A percentile compares a stretch with the other conserved stretches of the same genome.
Conservation (phyloP, 164 flowering plant genomes). For the Vitis rupestris region DNA sequence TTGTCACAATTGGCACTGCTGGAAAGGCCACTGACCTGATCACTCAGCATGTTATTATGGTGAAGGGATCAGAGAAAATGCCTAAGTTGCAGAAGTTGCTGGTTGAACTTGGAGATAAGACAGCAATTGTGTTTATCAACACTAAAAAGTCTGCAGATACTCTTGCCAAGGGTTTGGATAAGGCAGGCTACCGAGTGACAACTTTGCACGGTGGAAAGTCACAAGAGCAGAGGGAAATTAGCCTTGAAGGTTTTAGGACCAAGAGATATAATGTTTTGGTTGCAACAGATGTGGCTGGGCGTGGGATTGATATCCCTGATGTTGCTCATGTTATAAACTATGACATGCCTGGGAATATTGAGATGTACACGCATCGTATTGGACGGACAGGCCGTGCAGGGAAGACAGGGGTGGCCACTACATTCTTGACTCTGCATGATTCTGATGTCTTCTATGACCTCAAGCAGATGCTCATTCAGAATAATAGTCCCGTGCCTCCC, state of each 20-base stretch:
- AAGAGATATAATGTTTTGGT: constrained; percentile 89
- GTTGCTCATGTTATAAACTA: constrained; percentile 86
- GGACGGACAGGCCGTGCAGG: constrained; percentile 98
- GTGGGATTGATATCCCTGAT: constrained; percentile 96
- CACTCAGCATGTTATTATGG: constrained; percentile 73
- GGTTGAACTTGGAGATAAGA: constrained; percentile 82
- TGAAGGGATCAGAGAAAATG: constrained; percentile 76
- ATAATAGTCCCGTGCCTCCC: constrained; percentile 86
- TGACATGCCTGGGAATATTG: constrained; percentile 85
- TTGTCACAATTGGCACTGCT: constrained; percentile 88
- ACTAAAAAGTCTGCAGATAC: constrained; percentile 76
- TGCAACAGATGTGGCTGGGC: constrained; percentile 93
- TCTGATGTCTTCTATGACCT: constrained; percentile 89
- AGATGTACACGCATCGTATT: constrained; percentile 86
- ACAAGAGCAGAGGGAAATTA: constrained; percentile 88
- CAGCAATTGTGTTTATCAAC: constrained; percentile 85
- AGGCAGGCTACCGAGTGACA: constrained; percentile 70
- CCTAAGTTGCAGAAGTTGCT: constrained; percentile 54
- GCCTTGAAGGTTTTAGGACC: constrained; percentile 86
- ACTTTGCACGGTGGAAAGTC: constrained; percentile 93
- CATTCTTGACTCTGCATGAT: constrained; percentile 81
- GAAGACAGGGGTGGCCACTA: constrained; percentile 87
- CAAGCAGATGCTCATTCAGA: constrained; percentile 88
- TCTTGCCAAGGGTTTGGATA: constrained; percentile 70
- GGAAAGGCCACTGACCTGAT: constrained; percentile 87